phyloP scores from a whole-genome alignment of 2,329 filamentous ascomycete genomes.

The Colletotrichum sp. region DNA sequence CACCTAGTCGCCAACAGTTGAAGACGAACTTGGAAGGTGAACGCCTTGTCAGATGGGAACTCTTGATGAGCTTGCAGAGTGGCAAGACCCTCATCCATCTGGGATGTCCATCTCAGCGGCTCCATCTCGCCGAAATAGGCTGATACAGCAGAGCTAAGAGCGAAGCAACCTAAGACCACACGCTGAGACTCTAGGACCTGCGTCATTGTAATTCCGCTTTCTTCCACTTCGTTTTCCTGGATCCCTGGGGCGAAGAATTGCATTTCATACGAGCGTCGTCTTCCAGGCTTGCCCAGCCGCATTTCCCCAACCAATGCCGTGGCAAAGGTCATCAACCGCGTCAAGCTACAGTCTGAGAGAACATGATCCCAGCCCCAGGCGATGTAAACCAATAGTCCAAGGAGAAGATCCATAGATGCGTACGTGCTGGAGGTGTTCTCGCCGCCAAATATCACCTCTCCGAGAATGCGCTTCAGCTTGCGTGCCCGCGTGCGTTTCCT shows the following conservation, averaged over 20 bases:
- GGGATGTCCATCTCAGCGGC: neutral
- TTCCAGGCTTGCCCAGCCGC: neutral
- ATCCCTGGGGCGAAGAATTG: neutral
- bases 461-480: constrained; percentile 38
- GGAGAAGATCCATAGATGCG: constrained; percentile 50
- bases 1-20: neutral
- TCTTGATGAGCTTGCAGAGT: neutral
- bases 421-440: fast-evolving
- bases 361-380: neutral
- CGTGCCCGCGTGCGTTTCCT: constrained; percentile 43
- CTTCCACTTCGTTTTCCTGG: fast-evolving
- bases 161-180: neutral
- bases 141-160: neutral
- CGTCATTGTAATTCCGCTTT: neutral
- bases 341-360: neutral
- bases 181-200: neutral
- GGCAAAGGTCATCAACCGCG: neutral
- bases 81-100: neutral
- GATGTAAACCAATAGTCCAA: constrained; percentile 47
- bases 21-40: neutral
- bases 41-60: neutral
- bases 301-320: neutral
- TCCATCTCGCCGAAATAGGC: neutral
- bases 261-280: fast-evolving
- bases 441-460: neutral